Base-by-base conservation (phyloP, 257 asterid genomes). In the Salvia hispanica region DNA sequence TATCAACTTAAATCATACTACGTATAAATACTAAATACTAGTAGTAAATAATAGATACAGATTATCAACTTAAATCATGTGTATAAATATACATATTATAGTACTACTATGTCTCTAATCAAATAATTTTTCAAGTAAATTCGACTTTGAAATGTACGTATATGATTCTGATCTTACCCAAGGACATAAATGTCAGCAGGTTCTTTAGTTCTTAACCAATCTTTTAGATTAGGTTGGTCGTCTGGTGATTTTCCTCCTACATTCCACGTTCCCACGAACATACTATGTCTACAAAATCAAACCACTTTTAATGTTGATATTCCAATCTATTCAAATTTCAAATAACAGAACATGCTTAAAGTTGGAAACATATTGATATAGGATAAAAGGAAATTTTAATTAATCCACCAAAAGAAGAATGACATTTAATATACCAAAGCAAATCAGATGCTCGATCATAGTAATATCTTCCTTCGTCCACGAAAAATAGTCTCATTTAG, bases 231-330 rank as follows among this genome's bases (percentile, higher is more conserved):
- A 40, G 87, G 25, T 48, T 66, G 88, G 8, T 77, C 71, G 3
- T 86, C 74, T 4, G 97, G 98, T 9, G 96, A 61, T 68, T 90
- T 88, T 74, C 98, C 98, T 58, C 94, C 98, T 6, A 92, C 98
- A 70, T 92, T 92, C 97, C 98, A 90, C 51, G 98, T 92, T 69
- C 96, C 98, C 70, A 88, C 95, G 55, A 92, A 82, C 92, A 85
- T 86, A 76, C 98, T 92, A 42, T 40, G 47, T 83, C 31, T n/a
- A 16, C 33, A 31, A 68, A 59, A n/a, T 15, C 48, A 62, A 58
- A 13, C 37, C 53, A 54, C 36, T 44, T 59, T 37, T 16, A 31
- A n/a, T 34, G 31, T 56, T 54, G 9, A 12, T 2, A 6, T 21
- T 34, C 6, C 34, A 36, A 44, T 61, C 36, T 8, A 15, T 16